Evolutionary conservation across 1,139 yeast genomes (phyloP).

Genomic region (Saccharomyces hybrid): DNA sequence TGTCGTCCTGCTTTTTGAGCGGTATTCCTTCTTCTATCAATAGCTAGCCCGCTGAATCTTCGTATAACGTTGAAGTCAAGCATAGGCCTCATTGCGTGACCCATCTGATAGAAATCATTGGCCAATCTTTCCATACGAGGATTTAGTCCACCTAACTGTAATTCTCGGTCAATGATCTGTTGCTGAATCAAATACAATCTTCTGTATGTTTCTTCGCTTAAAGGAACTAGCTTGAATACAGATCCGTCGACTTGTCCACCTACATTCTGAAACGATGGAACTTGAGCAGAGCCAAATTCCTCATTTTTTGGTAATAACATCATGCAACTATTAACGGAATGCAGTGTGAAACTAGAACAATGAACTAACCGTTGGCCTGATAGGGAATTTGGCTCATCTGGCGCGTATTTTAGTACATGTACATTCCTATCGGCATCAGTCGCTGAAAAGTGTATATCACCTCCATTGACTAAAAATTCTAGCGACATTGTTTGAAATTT

Average conservation of each 20-base stretch:
- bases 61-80: slow-evolving; percentile 54
- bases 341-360: slow-evolving; percentile 63
- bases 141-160: slow-evolving; percentile 71
- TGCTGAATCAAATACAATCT: slow-evolving; percentile 81
- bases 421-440: slow-evolving; percentile 67
- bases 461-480: slow-evolving; percentile 68
- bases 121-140: slow-evolving; percentile 65
- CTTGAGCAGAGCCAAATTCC: slow-evolving; percentile 20
- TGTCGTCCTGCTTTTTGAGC: slow-evolving; percentile 52
- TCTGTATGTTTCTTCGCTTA: slow-evolving; percentile 68
- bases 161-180: slow-evolving; percentile 59
- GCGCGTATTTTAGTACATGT: slow-evolving; percentile 80
- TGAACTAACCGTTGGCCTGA: slow-evolving; percentile 73
- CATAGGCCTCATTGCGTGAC: slow-evolving; percentile 41
- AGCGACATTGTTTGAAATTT: slow-evolving; percentile 51
- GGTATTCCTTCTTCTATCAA: slow-evolving; percentile 47
- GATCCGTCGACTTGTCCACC: slow-evolving; percentile 80
- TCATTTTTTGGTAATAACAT: slow-evolving; percentile 42
- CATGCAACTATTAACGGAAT: slow-evolving; percentile 56
- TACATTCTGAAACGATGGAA: slow-evolving; percentile 43
- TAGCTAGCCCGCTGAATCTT: slow-evolving; percentile 47
- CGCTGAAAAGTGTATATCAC: slow-evolving; percentile 56
- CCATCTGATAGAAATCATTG: slow-evolving; percentile 30
- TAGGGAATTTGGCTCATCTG: slow-evolving; percentile 77
- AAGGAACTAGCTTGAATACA: slow-evolving; percentile 64